These are phyloP conservation scores for Linnemannia exigua DNA, from an alignment of 192 early-diverging fungal species.

Conservation along the genomic window DNA sequence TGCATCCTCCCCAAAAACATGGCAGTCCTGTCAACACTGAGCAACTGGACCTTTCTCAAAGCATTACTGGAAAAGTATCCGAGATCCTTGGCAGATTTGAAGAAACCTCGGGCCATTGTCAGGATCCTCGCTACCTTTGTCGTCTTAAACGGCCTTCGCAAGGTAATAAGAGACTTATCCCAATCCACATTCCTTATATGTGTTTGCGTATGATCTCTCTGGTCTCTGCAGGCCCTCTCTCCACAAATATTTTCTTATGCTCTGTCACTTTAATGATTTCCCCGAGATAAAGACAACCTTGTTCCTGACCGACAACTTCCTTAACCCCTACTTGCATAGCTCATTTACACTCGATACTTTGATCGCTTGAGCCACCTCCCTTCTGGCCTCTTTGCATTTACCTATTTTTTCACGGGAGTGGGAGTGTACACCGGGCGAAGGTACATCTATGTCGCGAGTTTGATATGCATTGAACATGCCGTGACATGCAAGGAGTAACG, in stretches of 20 bases:
- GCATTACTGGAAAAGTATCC: constrained; percentile 29
- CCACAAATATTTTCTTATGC: background rate
- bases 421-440: constrained; percentile 25
- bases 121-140: constrained; percentile 16
- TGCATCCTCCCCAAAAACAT: background rate
- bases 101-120: constrained; percentile 1
- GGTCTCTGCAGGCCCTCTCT: no score
- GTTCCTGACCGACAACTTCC: background rate
- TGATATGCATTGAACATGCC: background rate
- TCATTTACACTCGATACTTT: constrained; percentile 27
- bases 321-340: background rate
- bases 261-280: constrained; percentile 12
- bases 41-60: background rate
- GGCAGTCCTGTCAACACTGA: constrained; percentile 26
- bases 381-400: constrained; percentile 4
- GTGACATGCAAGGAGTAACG: no score
- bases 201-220: background rate
- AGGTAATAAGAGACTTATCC: constrained; percentile 10
- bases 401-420: constrained; percentile 24
- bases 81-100: constrained; percentile 15
- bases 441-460: background rate
- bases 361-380: constrained; percentile 42
- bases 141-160: constrained; percentile 11
- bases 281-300: background rate
- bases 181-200: background rate